Percentiles rank a stretch among this genome's conserved stretches.
Conservation (phyloP, 1,284 basidiomycete genomes). For the Thelephora terrestris region DNA sequence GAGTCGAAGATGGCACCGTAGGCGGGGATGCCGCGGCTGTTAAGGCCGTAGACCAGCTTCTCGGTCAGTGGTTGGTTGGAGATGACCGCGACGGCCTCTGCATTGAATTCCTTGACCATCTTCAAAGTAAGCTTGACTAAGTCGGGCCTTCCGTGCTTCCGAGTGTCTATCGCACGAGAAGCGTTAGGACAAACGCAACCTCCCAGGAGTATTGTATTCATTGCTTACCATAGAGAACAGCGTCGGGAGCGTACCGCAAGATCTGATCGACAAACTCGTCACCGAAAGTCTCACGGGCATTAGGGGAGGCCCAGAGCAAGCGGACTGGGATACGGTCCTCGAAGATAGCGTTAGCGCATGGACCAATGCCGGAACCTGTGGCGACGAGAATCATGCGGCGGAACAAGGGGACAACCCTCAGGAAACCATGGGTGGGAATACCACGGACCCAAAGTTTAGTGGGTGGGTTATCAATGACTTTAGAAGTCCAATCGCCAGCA, state of each 20-base stretch:
- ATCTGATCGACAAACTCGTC: constrained; percentile 46
- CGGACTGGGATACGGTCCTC: constrained; percentile 41
- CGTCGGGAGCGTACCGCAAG: constrained; percentile 38
- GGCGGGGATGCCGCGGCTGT: constrained; percentile 47
- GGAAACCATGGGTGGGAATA: constrained; percentile 44
- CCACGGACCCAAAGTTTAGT: constrained; percentile 47
- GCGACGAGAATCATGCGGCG: constrained; percentile 49
- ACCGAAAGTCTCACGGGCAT: constrained; percentile 52
- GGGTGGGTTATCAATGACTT: constrained; percentile 41
- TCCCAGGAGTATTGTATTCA: no score
- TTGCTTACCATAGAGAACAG: constrained; percentile 36
- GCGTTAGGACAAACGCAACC: no score
- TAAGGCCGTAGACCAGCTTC: constrained; percentile 52
- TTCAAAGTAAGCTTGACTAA: constrained; percentile 51
- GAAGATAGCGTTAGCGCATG: constrained; percentile 45
- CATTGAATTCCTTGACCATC: constrained; percentile 47
- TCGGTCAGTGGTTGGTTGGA: constrained; percentile 50
- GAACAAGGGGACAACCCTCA: constrained; percentile 48
- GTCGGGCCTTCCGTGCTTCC: constrained; percentile 48
- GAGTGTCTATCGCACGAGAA: constrained; percentile 27
- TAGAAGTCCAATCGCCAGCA: constrained; percentile 52
- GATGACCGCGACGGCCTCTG: constrained; percentile 51
- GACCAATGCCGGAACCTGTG: constrained; percentile 53
- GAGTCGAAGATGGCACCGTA: constrained; percentile 53
- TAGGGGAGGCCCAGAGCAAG: constrained; percentile 50